Base-by-base conservation (phyloP, 2,329 filamentous ascomycete genomes). In the Aspergillus sp. region DNA sequence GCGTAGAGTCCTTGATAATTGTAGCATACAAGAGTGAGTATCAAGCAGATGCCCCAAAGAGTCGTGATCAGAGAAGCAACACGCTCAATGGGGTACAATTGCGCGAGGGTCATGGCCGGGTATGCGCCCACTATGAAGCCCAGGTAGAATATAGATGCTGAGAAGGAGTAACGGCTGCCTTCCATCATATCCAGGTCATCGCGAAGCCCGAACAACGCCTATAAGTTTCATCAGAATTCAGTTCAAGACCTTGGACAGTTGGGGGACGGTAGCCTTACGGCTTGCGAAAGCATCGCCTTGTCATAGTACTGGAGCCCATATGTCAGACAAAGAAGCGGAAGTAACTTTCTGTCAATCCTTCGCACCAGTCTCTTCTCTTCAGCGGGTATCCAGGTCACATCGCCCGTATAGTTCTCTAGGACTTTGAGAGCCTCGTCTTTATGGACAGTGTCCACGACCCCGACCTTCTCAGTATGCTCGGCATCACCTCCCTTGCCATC, bases 231-330 rank as follows among this genome's bases (percentile, higher is more conserved):
- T 36, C 18, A 16, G 4, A 24, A 24, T 24, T 24, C 5, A 6
- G 5, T 24, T 24, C 24, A 24, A 24, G 24, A 24, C 24, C 24
- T n/a, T 42, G 24, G 22, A n/a, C 10, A 16, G 22, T 9, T 6
- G 12, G 49, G 45, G 46, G 12, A 42, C 20, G 29, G 20, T 29
- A n/a, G 6, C 29, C 56, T 16, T 24, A 62, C 60, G 5, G 83
- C 83, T 63, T 84, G 82, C 1, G 77, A 80, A 16, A 85, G 68
- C 78, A 85, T 84, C 2, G 81, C 81, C 65, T 84, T 82, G 62
- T 82, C 80, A 49, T 81, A 81, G 58, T 81, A 82, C 62, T 81
- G 79, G 18, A 82, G 68, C 0, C 72, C 75, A 59, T 81, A 82
- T 0, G 79, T 81, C 6, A 75, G 64, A 57, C 78, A 80, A 0